Conservation (phyloP, 108 stramenopile species). For the Cyclotella kingstonii region DNA sequence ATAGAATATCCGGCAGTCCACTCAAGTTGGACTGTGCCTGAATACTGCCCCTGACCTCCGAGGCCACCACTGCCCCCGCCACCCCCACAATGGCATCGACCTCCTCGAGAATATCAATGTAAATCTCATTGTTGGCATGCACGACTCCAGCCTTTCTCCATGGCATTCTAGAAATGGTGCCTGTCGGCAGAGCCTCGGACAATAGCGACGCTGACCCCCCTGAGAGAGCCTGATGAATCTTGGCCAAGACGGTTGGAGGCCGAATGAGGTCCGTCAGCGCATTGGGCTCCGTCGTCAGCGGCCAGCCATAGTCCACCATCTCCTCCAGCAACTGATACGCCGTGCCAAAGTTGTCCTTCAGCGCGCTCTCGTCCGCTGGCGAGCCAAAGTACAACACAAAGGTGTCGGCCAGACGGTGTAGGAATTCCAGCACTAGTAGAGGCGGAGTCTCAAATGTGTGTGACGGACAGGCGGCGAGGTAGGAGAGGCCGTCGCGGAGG, state of each 20-base stretch:
- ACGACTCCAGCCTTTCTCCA: conserved; percentile 94
- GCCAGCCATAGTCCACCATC: conserved; percentile 98
- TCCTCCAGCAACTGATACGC: conserved; percentile 98
- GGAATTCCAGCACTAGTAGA: conserved; percentile 92
- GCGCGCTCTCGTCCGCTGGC: conserved; percentile 89
- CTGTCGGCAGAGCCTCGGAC: conserved; percentile 77
- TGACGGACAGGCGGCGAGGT: conserved; percentile 85
- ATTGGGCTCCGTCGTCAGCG: conserved; percentile 98
- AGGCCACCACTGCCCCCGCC: conserved; percentile 83
- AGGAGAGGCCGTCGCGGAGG: conserved; percentile 86
- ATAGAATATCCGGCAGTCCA: conserved; percentile 93
- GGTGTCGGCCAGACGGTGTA: conserved; percentile 93
- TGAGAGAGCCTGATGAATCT: conserved; percentile 59
- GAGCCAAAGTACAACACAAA: conserved; percentile 93
- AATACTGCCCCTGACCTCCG: conserved; percentile 90
- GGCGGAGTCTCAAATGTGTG: conserved; percentile 74
- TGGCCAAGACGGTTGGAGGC: conserved; percentile 89
- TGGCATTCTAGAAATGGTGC: conserved; percentile 96
- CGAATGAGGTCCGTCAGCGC: conserved; percentile 94
- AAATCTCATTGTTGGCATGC: conserved; percentile 96
- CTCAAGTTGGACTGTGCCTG: conserved; percentile 89
- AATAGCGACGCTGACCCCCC: conserved; percentile 55
- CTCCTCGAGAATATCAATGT: conserved; percentile 97
- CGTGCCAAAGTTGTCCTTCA: conserved; percentile 96
- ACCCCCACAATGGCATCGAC: conserved; percentile 91